Evolutionary conservation across 1,139 yeast genomes (phyloP), one percentile per base, ranked within the genome.

Genomic region (Lodderomyces parapsilosis): DNA sequence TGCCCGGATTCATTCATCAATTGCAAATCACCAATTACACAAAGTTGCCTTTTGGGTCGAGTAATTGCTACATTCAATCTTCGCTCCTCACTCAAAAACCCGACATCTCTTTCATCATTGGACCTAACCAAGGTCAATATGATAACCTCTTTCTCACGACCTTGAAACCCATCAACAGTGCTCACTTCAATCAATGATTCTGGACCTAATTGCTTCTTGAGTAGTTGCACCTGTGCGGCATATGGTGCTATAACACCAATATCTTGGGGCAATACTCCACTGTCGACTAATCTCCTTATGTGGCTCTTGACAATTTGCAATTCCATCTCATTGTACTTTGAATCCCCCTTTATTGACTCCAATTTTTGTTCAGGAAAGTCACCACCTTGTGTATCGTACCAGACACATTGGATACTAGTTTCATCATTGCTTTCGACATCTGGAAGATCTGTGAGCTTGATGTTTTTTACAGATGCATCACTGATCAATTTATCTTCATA

Each of bases 321-420:
- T 58, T 91, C 97, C 63, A 83, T 79, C 43, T 83, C 87, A 59
- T 91, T 91, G 52, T 62, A 83, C 55, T 85, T 85, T 0, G 91
- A 83, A 18, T 55, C 60, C 25, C 66, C 68, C 19, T 52, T 55
- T 19, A 56, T 55, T 11, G 68, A 74, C 6, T 71, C 77, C 11
- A 68, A 62, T 24, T 79, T 77, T 45, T 69, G 69, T 50, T 86
- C 93, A 1, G 80, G 83, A 52, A 72, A 86, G 36, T 84, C 88
- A 4, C 93, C 96, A n/a, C 95, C 95, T 60, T 88, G 94, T 0
- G 98, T 91, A 56, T 91, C 98, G 53, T 84, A 82, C 96, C 97
- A 91, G 1, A 89, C 66, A 44, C 75, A 70, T 17, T 59, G 52
- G 1, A 51, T 47, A 1, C 45, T 41, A 1, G 71, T 63, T n/a